phyloP scores from a whole-genome alignment of 768 basidiomycete species.

The Amanita molliuscula region DNA sequence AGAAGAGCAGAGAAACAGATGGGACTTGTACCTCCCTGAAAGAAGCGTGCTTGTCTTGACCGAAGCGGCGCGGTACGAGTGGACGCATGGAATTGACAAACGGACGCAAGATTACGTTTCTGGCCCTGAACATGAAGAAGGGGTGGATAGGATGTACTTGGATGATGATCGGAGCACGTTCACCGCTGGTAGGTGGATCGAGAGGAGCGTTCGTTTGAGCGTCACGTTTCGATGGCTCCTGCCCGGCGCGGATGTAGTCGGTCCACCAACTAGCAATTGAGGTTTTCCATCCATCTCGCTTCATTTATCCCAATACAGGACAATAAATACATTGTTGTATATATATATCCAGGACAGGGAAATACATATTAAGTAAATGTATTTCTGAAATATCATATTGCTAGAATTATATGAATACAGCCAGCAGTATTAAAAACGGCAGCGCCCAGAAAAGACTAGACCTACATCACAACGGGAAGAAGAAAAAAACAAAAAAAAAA shows the following conservation, averaged over 20 bases:
- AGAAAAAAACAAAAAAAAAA: too few species aligned
- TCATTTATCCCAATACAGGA: too few species aligned
- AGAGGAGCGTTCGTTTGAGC: conserved; percentile 55
- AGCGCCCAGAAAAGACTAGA: too few species aligned
- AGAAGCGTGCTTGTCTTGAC: conserved; percentile 71
- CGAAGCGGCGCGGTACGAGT: conserved; percentile 73
- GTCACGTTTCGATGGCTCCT: conserved; percentile 84
- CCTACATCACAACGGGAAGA: too few species aligned
- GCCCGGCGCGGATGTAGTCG: conserved; percentile 77
- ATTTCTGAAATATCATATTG: too few species aligned
- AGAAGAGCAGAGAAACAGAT: conserved; percentile 14
- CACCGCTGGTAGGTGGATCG: conserved; percentile 26
- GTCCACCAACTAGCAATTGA: conserved; percentile 12
- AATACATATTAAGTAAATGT: too few species aligned
- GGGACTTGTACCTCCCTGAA: conserved; percentile 64
- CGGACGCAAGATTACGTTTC: conserved; percentile 51
- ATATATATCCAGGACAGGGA: too few species aligned
- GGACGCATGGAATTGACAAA: conserved; percentile 82
- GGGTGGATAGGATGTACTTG: background rate
- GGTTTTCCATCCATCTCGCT: too few species aligned
- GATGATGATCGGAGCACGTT: background rate
- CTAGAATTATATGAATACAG: too few species aligned
- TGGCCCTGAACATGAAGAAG: conserved; percentile 11
- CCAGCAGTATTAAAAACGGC: too few species aligned
- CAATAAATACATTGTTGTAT: too few species aligned